Evolutionary conservation across 805 yeast genomes (phyloP), one percentile per base, ranked within the genome.

Genomic region (Candida insectalens): DNA sequence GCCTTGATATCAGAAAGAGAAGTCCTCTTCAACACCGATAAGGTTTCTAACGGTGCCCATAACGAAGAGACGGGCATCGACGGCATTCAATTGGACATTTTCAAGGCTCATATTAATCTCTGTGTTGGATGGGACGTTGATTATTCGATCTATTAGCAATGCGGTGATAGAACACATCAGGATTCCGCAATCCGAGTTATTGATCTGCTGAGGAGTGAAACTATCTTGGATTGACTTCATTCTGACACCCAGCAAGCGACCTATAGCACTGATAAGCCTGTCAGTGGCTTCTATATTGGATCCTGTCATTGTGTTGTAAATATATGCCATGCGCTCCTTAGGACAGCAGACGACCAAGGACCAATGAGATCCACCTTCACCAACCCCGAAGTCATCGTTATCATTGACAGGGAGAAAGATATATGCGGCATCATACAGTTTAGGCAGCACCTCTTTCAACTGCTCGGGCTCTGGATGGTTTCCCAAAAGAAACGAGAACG

Each of bases 321-420:
- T 58, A 16, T 60, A 62, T 3, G 77, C 68, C 21, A 55, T 60
- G 13, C 59, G 55, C 27, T 71, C 78, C 10, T 65, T 52, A 6
- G 68, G 40, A 22, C 68, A 64, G 5, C 76, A 59, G 12, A 81
- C 64, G 10, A 77, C 63, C 12, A 83, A 54, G 1, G 83, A 74
- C 92, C 94, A 82, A 54, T 83, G 92, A 30, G 74, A 75, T 1
- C 89, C 92, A 13, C 77, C 76, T 39, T 73, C 81, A 2, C 68
- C 71, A 1, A 58, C 57, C 30, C 67, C 78, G 27, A 74, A 59
- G 35, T 75, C 79, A 30, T 67, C 78, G 39, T 71, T 74, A 47
- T 73, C 80, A 50, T 79, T 82, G 19, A 80, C 60, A 1, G 89
- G 92, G 26, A 80, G 50, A 41, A 83, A 80, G 1, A 82, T 62